Percentiles rank a stretch among this genome's conserved stretches.
These are phyloP conservation scores for Glarea lozoyensis DNA, from an alignment of 495 filamentous ascomycete species.

Conservation along the genomic window DNA sequence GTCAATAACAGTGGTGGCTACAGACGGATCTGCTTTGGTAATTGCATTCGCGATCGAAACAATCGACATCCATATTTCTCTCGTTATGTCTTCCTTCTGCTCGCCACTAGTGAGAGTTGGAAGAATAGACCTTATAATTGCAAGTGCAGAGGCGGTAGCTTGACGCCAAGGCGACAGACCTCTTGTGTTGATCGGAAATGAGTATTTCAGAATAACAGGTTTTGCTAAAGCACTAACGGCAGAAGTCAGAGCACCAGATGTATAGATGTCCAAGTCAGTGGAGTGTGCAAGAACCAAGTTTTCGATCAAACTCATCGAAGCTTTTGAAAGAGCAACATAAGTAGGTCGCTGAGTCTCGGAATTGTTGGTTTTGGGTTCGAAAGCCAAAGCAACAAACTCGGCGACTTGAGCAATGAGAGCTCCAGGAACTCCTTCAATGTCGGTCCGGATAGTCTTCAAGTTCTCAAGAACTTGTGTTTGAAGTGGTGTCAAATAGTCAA, in stretches of 20 bases:
- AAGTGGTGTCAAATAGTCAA: conserved; percentile 73
- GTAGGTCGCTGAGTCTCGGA: conserved; percentile 43
- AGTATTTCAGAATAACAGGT: conserved; percentile 69
- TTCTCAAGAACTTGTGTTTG: conserved; percentile 67
- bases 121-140: conserved; percentile 59
- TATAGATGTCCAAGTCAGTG: conserved; percentile 55
- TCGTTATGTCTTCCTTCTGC: conserved; percentile 34
- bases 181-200: conserved; percentile 43
- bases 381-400: conserved; percentile 61
- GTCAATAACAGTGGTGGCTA: conserved; percentile 29
- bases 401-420: conserved; percentile 59
- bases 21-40: conserved; percentile 43
- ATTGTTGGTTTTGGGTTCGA: conserved; percentile 25
- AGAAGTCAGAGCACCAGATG: conserved; percentile 47
- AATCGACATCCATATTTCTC: conserved; percentile 49
- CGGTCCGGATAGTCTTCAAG: conserved; percentile 60
- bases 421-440: conserved; percentile 56
- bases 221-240: conserved; percentile 54
- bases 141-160: conserved; percentile 59
- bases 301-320: conserved; percentile 60
- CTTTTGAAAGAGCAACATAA: conserved; percentile 79
- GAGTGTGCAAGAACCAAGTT: conserved; percentile 55
- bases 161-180: conserved; percentile 68
- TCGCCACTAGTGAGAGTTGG: conserved; percentile 49
- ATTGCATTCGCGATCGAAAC: conserved; percentile 52